Conservation (phyloP, 2,329 filamentous ascomycete genomes). For the Cladobotryum mycophilum region DNA sequence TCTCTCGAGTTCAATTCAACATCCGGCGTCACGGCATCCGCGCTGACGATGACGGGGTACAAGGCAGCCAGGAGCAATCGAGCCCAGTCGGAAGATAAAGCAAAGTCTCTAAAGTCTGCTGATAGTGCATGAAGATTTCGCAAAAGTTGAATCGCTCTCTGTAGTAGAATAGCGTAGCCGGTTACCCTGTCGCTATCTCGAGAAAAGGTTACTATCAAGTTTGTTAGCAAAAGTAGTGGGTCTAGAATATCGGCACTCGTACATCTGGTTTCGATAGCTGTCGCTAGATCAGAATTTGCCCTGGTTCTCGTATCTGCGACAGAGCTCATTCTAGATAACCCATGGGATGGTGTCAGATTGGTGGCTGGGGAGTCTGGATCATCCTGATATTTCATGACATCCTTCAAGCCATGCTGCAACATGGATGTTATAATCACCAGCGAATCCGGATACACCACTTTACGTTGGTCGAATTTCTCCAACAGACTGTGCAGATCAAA, state of each 20-base stretch:
- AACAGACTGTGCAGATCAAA: constrained; percentile 71
- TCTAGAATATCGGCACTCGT: constrained; percentile 19
- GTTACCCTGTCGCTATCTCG: constrained; percentile 42
- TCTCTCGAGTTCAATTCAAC: constrained; percentile 82
- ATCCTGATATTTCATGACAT: constrained; percentile 56
- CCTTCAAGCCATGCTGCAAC: constrained; percentile 77
- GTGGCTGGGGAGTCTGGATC: constrained; percentile 49
- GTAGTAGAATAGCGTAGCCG: constrained; percentile 58
- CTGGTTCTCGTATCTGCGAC: constrained; percentile 29
- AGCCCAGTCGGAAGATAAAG: constrained; percentile 71
- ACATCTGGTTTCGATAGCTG: constrained; percentile 52
- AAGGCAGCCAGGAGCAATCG: constrained; percentile 72
- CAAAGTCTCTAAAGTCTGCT: constrained; percentile 73
- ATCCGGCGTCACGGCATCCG: constrained; percentile 75
- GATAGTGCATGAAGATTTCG: constrained; percentile 73
- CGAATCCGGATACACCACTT: constrained; percentile 69
- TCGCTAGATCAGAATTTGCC: constrained; percentile 56
- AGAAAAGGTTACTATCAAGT: constrained; percentile 19
- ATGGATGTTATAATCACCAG: constrained; percentile 76
- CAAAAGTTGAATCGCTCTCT: constrained; percentile 73
- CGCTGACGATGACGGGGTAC: constrained; percentile 83
- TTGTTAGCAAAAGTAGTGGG: constrained; percentile 12
- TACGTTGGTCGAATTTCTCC: constrained; percentile 63
- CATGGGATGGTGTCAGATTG: constrained; percentile 4
- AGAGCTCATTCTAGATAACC: constrained; percentile 5